Conservation (phyloP, 345 rosid species). For the Dipteronia sinensis region DNA sequence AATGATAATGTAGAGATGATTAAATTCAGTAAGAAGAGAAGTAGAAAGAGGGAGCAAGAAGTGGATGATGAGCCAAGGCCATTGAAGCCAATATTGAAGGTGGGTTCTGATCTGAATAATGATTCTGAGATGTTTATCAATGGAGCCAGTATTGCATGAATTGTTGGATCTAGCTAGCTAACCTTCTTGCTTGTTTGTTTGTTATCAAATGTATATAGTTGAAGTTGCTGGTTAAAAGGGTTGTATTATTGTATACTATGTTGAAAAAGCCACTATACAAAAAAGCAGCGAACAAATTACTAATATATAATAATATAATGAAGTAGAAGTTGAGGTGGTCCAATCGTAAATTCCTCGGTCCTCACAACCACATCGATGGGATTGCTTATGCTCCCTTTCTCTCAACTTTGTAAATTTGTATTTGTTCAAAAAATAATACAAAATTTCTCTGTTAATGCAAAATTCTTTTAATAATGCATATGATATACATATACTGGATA, state of each 20-base stretch:
- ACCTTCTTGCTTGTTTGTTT: background rate
- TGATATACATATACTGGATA: too few relatives aligned
- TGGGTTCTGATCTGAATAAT: conserved; percentile 34
- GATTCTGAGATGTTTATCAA: conserved; percentile 5
- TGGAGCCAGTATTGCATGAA: conserved; percentile 8
- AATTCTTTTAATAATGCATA: too few relatives aligned
- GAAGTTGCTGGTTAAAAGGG: background rate
- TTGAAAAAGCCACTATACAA: background rate
- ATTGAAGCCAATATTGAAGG: conserved; percentile 53
- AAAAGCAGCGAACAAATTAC: too few relatives aligned
- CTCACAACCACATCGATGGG: too few relatives aligned
- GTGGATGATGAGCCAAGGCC: conserved; percentile 39
- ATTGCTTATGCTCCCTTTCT: too few relatives aligned
- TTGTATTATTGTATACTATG: background rate
- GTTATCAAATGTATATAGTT: background rate
- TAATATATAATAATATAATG: too few relatives aligned
- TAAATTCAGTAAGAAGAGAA: conserved; percentile 30
- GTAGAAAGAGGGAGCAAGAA: conserved; percentile 26
- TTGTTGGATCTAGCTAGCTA: background rate
- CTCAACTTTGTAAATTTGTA: too few relatives aligned
- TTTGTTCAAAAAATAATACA: too few relatives aligned
- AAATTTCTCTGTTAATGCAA: too few relatives aligned
- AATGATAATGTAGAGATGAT: conserved; percentile 50
- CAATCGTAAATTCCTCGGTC: too few relatives aligned
- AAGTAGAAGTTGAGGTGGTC: too few relatives aligned